These are phyloP conservation scores for Cladochytrium replicatum DNA, from an alignment of 192 early-diverging fungal genomes.

Conservation along the genomic window DNA sequence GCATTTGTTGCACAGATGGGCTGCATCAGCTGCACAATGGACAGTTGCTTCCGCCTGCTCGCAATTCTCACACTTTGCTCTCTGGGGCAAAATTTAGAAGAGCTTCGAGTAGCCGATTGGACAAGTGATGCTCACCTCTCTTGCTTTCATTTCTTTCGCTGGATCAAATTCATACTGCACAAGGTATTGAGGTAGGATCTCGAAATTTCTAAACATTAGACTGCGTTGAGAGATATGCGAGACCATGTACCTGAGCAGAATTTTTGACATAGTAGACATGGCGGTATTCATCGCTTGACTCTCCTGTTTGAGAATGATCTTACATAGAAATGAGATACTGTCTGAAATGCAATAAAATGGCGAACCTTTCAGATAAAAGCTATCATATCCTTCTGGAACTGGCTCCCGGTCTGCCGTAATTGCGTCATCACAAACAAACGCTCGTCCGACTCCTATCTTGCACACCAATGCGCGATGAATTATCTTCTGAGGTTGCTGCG, in stretches of 20 bases:
- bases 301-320: conserved; percentile 8
- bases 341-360: not conserved
- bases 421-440: conserved; percentile 25
- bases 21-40: conserved; percentile 45
- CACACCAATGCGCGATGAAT: conserved; percentile 37
- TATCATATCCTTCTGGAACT: conserved; percentile 49
- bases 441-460: conserved; percentile 36
- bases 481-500: conserved; percentile 3
- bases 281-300: conserved; percentile 18
- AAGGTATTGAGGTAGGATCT: conserved; percentile 45
- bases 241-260: conserved; percentile 25
- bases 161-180: conserved; percentile 45
- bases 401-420: conserved; percentile 12
- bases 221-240: not conserved
- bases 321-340: not conserved
- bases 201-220: not conserved
- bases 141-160: conserved; percentile 28
- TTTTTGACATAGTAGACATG: conserved; percentile 44
- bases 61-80: conserved; percentile 50
- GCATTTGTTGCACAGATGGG: conserved; percentile 51
- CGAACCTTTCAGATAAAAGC: conserved; percentile 39
- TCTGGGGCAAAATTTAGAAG: conserved; percentile 15
- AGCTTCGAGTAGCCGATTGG: not conserved
- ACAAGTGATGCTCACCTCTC: conserved; percentile 29
- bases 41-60: conserved; percentile 41